A percentile compares a stretch with the other conserved stretches of the same genome.
These are phyloP conservation scores for Cladosporium velox DNA, from an alignment of 2,329 filamentous ascomycete genomes.

Conservation along the genomic window DNA sequence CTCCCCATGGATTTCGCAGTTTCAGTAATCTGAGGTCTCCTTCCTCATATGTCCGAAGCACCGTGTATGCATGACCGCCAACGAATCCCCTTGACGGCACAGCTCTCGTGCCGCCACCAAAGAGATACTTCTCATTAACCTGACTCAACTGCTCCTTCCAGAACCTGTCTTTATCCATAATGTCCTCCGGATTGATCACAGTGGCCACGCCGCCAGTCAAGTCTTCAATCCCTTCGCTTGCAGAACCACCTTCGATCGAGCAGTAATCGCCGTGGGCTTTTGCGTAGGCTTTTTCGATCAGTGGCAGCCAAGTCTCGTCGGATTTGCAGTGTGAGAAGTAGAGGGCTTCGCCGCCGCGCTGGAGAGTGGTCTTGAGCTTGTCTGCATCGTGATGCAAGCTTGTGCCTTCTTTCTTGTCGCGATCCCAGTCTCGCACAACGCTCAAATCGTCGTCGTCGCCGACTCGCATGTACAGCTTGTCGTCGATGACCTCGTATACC, in stretches of 20 bases:
- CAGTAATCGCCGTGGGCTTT: conserved; percentile 81
- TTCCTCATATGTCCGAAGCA: conserved; percentile 52
- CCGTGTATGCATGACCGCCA: conserved; percentile 62
- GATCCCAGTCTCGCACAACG: conserved; percentile 32
- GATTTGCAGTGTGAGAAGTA: conserved; percentile 77
- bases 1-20: conserved; percentile 76
- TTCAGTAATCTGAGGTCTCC: conserved; percentile 49
- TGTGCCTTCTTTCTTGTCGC: conserved; percentile 31
- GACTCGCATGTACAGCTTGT: conserved; percentile 82
- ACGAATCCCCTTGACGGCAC: conserved; percentile 54
- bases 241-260: conserved; percentile 73
- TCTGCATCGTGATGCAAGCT: conserved; percentile 44
- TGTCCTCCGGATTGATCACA: conserved; percentile 68
- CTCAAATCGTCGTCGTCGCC: conserved; percentile 76
- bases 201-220: conserved; percentile 68
- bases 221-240: conserved; percentile 62
- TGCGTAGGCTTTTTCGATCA: conserved; percentile 81
- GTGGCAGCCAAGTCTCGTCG: conserved; percentile 80
- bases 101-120: conserved; percentile 60
- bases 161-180: conserved; percentile 76
- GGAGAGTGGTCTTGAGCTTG: conserved; percentile 52
- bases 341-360: conserved; percentile 73
- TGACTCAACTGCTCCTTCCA: conserved; percentile 80
- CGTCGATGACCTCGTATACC: conserved; percentile 89
- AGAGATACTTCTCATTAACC: conserved; percentile 78